phyloP scores from a whole-genome alignment of 2,329 filamentous ascomycete genomes.

The Alternaria sp. region DNA sequence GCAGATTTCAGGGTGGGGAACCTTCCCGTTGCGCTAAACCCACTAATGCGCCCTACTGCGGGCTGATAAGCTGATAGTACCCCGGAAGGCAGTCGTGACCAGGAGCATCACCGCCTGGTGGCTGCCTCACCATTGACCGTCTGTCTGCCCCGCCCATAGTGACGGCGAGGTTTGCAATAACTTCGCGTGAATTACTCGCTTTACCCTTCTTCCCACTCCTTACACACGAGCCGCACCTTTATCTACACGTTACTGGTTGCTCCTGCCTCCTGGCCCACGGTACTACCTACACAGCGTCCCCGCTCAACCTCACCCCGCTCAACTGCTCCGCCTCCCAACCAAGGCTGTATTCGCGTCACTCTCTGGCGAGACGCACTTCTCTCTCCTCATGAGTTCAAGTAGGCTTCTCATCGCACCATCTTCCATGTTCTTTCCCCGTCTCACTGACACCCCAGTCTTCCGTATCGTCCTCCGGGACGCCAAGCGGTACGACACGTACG shows the following conservation, averaged over 20 bases:
- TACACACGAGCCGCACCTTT: neutral
- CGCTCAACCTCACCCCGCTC: constrained; percentile 17
- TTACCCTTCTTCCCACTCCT: neutral
- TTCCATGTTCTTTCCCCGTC: neutral
- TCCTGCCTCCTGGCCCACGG: constrained; percentile 3
- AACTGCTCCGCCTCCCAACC: neutral
- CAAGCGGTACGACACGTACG: constrained; percentile 51
- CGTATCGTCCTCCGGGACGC: constrained; percentile 40
- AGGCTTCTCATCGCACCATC: constrained; percentile 2
- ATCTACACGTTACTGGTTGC: neutral
- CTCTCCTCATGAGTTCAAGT: constrained; percentile 21
- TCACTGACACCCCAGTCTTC: constrained; percentile 30
- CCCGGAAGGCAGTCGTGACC: constrained; percentile 20
- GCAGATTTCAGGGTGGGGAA: constrained; percentile 33
- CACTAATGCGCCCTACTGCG: constrained; percentile 19
- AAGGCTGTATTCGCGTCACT: neutral
- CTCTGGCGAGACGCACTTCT: neutral
- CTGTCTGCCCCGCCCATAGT: constrained; percentile 11
- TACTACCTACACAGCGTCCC: constrained; percentile 1
- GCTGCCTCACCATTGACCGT: constrained; percentile 1
- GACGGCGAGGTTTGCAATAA: neutral
- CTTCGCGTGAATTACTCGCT: neutral
- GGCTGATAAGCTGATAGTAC: constrained; percentile 32
- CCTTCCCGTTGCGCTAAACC: constrained; percentile 3
- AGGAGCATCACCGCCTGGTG: constrained; percentile 3